phyloP scores from a whole-genome alignment of 805 yeast genomes.

The Cyberlindnera japonica region DNA sequence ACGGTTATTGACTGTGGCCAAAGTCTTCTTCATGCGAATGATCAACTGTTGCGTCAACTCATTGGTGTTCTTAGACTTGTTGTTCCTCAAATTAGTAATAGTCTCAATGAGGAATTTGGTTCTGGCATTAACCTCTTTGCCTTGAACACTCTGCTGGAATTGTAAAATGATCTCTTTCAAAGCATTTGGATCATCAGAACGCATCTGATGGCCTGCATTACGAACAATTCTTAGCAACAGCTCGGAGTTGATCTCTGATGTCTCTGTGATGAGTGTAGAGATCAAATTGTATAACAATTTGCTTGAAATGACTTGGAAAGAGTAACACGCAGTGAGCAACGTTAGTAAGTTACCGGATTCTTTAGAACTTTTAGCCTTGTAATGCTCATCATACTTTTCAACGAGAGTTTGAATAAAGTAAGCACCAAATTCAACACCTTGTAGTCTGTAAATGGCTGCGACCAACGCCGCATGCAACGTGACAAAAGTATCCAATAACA shows the following conservation, averaged over 20 bases:
- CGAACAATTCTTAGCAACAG: slow-evolving; percentile 66
- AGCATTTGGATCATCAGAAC: slow-evolving; percentile 86
- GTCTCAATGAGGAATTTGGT: slow-evolving; percentile 83
- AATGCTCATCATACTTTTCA: slow-evolving; percentile 55
- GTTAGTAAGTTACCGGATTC: slow-evolving; percentile 67
- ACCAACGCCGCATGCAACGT: slow-evolving; percentile 74
- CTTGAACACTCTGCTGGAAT: slow-evolving; percentile 40
- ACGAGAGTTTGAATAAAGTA: slow-evolving; percentile 72
- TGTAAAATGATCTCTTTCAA: slow-evolving; percentile 71
- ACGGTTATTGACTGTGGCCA: slow-evolving; percentile 49
- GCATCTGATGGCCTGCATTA: slow-evolving; percentile 76
- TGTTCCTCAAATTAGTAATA: slow-evolving; percentile 79
- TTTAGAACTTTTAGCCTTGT: slow-evolving; percentile 39
- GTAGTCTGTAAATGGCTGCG: slow-evolving; percentile 68
- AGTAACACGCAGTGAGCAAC: slow-evolving; percentile 69
- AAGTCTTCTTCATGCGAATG: slow-evolving; percentile 57
- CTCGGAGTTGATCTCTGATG: slow-evolving; percentile 74
- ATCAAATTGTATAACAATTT: slow-evolving; percentile 76
- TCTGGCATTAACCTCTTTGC: slow-evolving; percentile 50
- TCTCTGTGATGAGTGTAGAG: slow-evolving; percentile 44
- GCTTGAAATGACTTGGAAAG: slow-evolving; percentile 73
- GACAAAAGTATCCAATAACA: slow-evolving; percentile 73
- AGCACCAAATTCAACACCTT: slow-evolving; percentile 91
- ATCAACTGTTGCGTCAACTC: slow-evolving; percentile 51
- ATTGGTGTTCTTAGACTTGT: slow-evolving; percentile 57